phyloP scores from a whole-genome alignment of 176 grass and related monocot species.

The Raddia guianensis region DNA sequence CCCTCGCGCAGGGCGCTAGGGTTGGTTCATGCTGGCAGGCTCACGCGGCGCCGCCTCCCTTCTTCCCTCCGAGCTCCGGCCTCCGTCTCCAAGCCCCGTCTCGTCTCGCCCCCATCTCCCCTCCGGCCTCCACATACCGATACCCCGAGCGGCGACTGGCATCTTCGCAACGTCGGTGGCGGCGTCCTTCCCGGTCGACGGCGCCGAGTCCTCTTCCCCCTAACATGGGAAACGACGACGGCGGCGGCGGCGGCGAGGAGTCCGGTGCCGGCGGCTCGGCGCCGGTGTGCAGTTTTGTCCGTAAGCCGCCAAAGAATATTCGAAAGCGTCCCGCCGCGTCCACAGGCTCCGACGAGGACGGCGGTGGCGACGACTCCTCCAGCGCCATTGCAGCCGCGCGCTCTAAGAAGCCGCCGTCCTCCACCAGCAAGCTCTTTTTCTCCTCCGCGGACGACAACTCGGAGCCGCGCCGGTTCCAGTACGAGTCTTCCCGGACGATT shows the following conservation, averaged over 20 bases:
- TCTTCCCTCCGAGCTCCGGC: no score
- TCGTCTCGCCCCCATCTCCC: no score
- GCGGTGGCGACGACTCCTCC: constrained; percentile 26
- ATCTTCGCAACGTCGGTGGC: no score
- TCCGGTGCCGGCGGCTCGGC: constrained; percentile 34
- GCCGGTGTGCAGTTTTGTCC: constrained; percentile 66
- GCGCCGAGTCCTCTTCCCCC: not conserved
- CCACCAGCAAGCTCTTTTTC: constrained; percentile 67
- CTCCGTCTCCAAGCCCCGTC: no score
- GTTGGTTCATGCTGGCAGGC: no score
- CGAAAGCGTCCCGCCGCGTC: constrained; percentile 58
- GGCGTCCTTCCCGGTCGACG: no score
- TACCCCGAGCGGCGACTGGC: no score
- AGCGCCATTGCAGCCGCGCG: constrained; percentile 32
- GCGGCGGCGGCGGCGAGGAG: constrained; percentile 11
- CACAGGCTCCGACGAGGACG: constrained; percentile 48
- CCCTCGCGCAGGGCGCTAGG: no score
- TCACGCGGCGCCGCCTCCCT: no score
- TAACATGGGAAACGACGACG: constrained; percentile 35
- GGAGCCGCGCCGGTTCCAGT: constrained; percentile 61
- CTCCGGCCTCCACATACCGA: no score
- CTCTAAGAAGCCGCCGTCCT: constrained; percentile 44
- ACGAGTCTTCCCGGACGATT: constrained; percentile 75
- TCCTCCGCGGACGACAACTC: constrained; percentile 50
- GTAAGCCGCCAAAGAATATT: constrained; percentile 79